Base-by-base conservation (phyloP, 768 basidiomycete genomes). In the Lactarius hatsudake region DNA sequence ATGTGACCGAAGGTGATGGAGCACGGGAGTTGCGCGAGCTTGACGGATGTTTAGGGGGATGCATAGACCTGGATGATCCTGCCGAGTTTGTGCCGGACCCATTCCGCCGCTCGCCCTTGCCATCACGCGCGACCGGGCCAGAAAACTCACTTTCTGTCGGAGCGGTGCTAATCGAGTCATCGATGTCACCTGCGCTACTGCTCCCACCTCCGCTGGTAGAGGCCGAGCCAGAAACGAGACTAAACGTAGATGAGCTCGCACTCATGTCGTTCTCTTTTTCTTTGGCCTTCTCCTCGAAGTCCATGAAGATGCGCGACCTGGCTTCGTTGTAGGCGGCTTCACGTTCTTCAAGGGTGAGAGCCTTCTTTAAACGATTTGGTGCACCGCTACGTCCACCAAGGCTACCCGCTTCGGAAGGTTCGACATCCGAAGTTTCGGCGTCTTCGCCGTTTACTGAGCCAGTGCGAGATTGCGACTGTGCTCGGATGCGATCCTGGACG, bases 311-410 rank as follows among this genome's bases (percentile, higher is more conserved):
- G 64, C 93, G 85, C 43, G 86, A 88, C 56, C 93, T 86, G 34
- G 93, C 93, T 76, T 91, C 87, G 62, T 91, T 90, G 71, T 94
- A 94, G n/a, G 91, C 93, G 0, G 90, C 93, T 73, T 91, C 91
- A 38, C 93, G 88, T 75, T 94, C 88, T 72, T 91, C 89, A 28
- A 94, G 87, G 2, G 93, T 93, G 80, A 86, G 85, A 36, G 83
- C 83, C 73, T 89, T 87, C 79, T 88, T 91, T 72, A 77, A 83
- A 68, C 84, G 80, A 58, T 69, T 67, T 43, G 83, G 84, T 5
- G 87, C 85, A 26, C 83, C 79, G 72, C 82, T 89, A 75, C 88
- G 23, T 86, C 87, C 62, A n/a, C 88, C 89, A 26, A 86, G 75
- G 74, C 90, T 91, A n/a, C 91, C 90, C 12, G 89, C 78, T 73